These are phyloP conservation scores for Candida insectorum DNA, from an alignment of 805 yeast genomes.

Conservation along the genomic window DNA sequence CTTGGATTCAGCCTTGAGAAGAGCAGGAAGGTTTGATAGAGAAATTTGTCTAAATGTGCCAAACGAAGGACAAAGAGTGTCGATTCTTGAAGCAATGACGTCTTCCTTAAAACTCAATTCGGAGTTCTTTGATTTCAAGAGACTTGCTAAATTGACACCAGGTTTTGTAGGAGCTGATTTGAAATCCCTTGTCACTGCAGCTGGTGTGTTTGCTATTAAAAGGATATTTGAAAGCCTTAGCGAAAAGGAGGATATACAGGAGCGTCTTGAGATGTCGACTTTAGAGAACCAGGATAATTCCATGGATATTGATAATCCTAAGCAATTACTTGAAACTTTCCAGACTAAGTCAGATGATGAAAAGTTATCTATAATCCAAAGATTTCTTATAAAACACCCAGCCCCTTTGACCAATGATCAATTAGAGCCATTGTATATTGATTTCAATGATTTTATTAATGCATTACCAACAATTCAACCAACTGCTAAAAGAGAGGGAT, in stretches of 20 bases:
- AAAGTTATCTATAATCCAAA: conserved; percentile 62
- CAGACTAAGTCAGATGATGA: conserved; percentile 31
- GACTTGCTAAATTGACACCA: conserved; percentile 88
- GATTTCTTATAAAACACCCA: conserved; percentile 71
- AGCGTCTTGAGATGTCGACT: conserved; percentile 6
- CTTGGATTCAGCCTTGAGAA: conserved; percentile 86
- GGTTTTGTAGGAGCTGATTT: conserved; percentile 98
- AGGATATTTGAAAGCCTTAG: conserved; percentile 71
- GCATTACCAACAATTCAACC: conserved; percentile 96
- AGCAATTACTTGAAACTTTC: conserved; percentile 19
- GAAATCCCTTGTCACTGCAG: conserved; percentile 89
- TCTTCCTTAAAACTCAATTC: conserved; percentile 55
- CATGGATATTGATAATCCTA: conserved; percentile 33
- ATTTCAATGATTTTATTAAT: conserved; percentile 70
- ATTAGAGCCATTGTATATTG: conserved; percentile 70
- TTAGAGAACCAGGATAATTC: conserved; percentile 13
- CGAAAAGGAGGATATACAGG: conserved; percentile 33
- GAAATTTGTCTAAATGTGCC: conserved; percentile 96
- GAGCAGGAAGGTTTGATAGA: conserved; percentile 96
- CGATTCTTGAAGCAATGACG: conserved; percentile 76
- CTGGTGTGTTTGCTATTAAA: conserved; percentile 91
- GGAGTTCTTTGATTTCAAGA: conserved; percentile 57
- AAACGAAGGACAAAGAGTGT: conserved; percentile 73
- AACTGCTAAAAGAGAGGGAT: conserved; percentile 96
- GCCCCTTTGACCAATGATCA: conserved; percentile 74